Evolutionary conservation across 768 basidiomycete genomes (phyloP).

Genomic region (Auriscalpium orientale): DNA sequence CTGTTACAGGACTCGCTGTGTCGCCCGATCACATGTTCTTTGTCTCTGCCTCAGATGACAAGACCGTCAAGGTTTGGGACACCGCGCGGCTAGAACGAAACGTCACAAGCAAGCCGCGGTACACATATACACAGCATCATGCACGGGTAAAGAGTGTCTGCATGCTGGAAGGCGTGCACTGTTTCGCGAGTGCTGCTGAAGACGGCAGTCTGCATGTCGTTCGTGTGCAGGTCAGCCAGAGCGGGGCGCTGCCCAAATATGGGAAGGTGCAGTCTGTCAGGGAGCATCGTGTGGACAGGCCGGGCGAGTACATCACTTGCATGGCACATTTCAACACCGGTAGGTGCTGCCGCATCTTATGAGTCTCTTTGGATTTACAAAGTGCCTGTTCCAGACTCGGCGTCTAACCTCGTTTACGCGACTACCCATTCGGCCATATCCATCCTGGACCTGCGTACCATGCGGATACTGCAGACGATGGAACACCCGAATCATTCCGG

Average conservation of each 20-base stretch:
- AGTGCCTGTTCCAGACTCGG: conserved; percentile 39
- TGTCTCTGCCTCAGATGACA: conserved; percentile 88
- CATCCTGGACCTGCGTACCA: conserved; percentile 78
- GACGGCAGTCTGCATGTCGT: conserved; percentile 82
- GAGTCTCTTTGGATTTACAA: conserved; percentile 3
- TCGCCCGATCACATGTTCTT: conserved; percentile 96
- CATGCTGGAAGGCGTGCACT: conserved; percentile 79
- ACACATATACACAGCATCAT: conserved; percentile 53
- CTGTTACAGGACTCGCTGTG: conserved; percentile 73
- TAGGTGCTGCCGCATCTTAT: conserved; percentile 17
- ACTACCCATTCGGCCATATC: conserved; percentile 75
- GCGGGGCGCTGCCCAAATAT: conserved; percentile 74
- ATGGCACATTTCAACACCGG: conserved; percentile 79
- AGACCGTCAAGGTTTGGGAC: conserved; percentile 90
- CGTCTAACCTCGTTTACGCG: conserved; percentile 79
- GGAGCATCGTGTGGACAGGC: conserved; percentile 65
- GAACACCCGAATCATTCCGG: conserved; percentile 83
- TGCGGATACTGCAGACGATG: conserved; percentile 69
- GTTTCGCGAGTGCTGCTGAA: conserved; percentile 81
- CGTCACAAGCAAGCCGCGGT: conserved; percentile 69
- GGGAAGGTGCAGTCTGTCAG: conserved; percentile 71
- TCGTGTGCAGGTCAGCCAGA: conserved; percentile 64
- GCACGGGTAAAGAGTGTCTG: conserved; percentile 64
- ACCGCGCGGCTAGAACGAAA: conserved; percentile 90
- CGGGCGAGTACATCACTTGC: conserved; percentile 76